Evolutionary conservation across 2,329 filamentous ascomycete genomes (phyloP), one percentile per base, ranked within the genome.

Genomic region (Leptographium flavum): DNA sequence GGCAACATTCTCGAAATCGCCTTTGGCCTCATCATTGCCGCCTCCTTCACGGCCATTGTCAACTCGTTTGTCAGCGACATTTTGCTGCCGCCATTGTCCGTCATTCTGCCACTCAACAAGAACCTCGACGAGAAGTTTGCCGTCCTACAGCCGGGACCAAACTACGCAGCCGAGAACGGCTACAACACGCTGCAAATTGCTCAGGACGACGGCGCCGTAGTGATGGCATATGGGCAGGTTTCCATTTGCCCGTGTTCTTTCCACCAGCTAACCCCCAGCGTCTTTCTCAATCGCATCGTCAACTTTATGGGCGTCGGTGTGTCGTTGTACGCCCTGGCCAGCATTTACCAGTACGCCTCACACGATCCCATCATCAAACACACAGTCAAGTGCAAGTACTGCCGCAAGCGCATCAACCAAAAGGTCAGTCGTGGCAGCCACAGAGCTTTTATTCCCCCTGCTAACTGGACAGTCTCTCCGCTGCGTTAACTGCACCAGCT

Each of bases 81-180:
- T 30, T 63, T 86, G 39, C 72, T 86, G 49, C 83, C 82, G 5
- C 69, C 82, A 0, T 64, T 87, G 25, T 82, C 81, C 2, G 63
- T 86, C 36, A 63, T 87, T 21, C 70, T 83, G 5, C 82, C 82
- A 41, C 63, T 86, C 46, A 73, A 81, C 54, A 74, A 74, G 51
- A 86, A 86, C 56, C 70, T 87, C 55, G 78, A 83, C 55, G 75
- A 84, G 61, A 84, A 84, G 58, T 87, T 87, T 57, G 74, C 80
- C 0, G 73, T 84, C 7, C 60, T 86, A 25, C 69, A 66, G 32
- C 56, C 64, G 0, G 81, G 81, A 0, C 70, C 74, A 3, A 66
- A 73, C 47, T 76, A 69, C 51, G 62, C 64, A 23, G 55, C 63
- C 1, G 61, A 67, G 4, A 58, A 62, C 17, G 76, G 77, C 3